Conservation (phyloP, 2,329 filamentous ascomycete genomes). For the Eutypella sp. region DNA sequence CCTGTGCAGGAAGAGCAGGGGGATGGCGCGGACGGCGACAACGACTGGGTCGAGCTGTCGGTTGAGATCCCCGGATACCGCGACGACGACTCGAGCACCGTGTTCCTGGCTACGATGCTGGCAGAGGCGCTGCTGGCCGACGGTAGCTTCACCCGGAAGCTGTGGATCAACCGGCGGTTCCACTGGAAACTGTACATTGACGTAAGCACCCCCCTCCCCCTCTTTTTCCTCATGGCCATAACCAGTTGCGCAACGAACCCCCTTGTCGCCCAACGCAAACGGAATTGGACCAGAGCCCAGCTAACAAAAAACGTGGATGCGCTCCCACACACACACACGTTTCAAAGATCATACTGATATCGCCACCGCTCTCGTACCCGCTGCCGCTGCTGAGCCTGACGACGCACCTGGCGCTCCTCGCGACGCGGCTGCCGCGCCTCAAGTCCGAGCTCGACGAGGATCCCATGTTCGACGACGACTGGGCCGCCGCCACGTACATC, state of each 20-base stretch:
- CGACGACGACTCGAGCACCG: conserved; percentile 84
- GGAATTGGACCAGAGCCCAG: no score
- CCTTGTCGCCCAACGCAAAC: no score
- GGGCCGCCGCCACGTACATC: conserved; percentile 75
- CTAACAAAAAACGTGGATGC: not conserved
- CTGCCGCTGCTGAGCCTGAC: conserved; percentile 89
- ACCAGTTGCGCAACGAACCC: no score
- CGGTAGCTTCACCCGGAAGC: conserved; percentile 61
- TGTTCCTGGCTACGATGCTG: conserved; percentile 85
- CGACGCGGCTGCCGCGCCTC: conserved; percentile 76
- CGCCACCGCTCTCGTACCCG: conserved; percentile 87
- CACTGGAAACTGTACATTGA: conserved; percentile 97
- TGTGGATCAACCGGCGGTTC: conserved; percentile 86
- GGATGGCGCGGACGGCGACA: conserved; percentile 39
- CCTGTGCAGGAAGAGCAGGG: conserved; percentile 22
- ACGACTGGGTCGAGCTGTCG: conserved; percentile 81
- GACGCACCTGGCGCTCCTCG: conserved; percentile 86
- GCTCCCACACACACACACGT: not conserved
- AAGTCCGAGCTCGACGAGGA: conserved; percentile 92
- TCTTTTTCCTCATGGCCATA: not conserved
- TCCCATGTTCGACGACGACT: conserved; percentile 96
- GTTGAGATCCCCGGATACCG: conserved; percentile 88
- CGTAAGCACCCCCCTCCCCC: conserved; percentile 47
- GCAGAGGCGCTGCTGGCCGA: conserved; percentile 77
- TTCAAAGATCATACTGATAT: conserved; percentile 79